Conservation (phyloP, 2,329 filamentous ascomycete species). For the Cucurbitaria berberidis region DNA sequence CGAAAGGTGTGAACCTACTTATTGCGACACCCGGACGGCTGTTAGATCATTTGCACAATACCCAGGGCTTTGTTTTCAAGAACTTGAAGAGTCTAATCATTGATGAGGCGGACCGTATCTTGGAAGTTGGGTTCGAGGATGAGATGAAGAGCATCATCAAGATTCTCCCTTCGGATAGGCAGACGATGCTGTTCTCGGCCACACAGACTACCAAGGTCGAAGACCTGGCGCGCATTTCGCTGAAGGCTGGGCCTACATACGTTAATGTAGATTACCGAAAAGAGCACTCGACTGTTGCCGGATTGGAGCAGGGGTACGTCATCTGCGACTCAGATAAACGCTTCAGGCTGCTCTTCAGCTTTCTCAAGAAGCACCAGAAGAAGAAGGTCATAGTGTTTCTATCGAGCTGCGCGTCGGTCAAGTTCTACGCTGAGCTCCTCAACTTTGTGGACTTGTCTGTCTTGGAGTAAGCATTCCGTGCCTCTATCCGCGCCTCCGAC, state of each 20-base stretch:
- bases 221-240: slow-evolving; percentile 91
- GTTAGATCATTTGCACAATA: slow-evolving; percentile 93
- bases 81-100: slow-evolving; percentile 92
- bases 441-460: slow-evolving; percentile 97
- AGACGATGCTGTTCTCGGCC: slow-evolving; percentile 98
- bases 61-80: slow-evolving; percentile 86
- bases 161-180: slow-evolving; percentile 82
- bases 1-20: slow-evolving; percentile 91
- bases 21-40: slow-evolving; percentile 93
- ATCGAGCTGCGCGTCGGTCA: slow-evolving; percentile 83
- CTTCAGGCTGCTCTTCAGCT: slow-evolving; percentile 91
- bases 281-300: slow-evolving; percentile 89
- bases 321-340: slow-evolving; percentile 92
- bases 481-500: too few species aligned
- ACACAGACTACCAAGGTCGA: slow-evolving; percentile 99
- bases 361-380: slow-evolving; percentile 88
- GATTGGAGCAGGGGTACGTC: slow-evolving; percentile 94
- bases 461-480: too few species aligned
- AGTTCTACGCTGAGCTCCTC: slow-evolving; percentile 91
- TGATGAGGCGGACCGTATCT: slow-evolving; percentile 93
- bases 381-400: slow-evolving; percentile 99
- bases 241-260: slow-evolving; percentile 88
- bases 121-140: slow-evolving; percentile 98
- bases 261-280: slow-evolving; percentile 95
- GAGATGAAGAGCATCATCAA: slow-evolving; percentile 98